phyloP scores from a whole-genome alignment of 805 yeast species.

The Scheffersomyces spartinae region DNA sequence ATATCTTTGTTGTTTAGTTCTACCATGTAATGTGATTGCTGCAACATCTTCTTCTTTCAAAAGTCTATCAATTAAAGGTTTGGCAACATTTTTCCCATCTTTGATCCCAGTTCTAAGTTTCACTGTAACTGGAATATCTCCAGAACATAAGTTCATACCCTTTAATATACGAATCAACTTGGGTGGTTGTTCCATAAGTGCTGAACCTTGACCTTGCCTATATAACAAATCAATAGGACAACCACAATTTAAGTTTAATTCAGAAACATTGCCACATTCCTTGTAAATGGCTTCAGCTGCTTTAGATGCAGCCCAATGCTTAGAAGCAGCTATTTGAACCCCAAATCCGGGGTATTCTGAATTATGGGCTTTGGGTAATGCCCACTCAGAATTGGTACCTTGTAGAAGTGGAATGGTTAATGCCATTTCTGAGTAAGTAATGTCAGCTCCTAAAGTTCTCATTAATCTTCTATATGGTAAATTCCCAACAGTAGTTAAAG shows the following conservation, averaged over 20 bases:
- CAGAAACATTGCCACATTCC: constrained; percentile 53
- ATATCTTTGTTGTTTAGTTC: constrained; percentile 93
- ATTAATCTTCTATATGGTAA: constrained; percentile 89
- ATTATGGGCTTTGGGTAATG: constrained; percentile 79
- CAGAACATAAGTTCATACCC: constrained; percentile 81
- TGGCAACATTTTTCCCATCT: constrained; percentile 85
- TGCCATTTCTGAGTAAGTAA: constrained; percentile 95
- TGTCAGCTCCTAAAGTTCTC: constrained; percentile 83
- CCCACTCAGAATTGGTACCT: constrained; percentile 96
- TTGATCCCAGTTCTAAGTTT: constrained; percentile 87
- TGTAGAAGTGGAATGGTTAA: constrained; percentile 73
- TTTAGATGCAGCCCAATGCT: constrained; percentile 88
- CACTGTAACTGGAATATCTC: constrained; percentile 86
- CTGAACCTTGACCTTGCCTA: constrained; percentile 93
- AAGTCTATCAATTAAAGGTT: constrained; percentile 55
- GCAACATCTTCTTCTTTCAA: constrained; percentile 74
- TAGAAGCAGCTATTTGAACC: constrained; percentile 83
- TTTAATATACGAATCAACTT: constrained; percentile 65
- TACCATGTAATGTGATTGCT: constrained; percentile 89
- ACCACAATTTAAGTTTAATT: constrained; percentile 87
- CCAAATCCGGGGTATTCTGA: constrained; percentile 84
- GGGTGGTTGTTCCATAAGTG: constrained; percentile 81
- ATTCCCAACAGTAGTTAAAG: constrained; percentile 95
- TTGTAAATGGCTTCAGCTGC: constrained; percentile 72
- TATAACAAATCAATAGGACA: constrained; percentile 95